Evolutionary conservation across 176 grass and related monocot genomes (phyloP), one percentile per base, ranked within the genome.

Genomic region (Secale cereale): DNA sequence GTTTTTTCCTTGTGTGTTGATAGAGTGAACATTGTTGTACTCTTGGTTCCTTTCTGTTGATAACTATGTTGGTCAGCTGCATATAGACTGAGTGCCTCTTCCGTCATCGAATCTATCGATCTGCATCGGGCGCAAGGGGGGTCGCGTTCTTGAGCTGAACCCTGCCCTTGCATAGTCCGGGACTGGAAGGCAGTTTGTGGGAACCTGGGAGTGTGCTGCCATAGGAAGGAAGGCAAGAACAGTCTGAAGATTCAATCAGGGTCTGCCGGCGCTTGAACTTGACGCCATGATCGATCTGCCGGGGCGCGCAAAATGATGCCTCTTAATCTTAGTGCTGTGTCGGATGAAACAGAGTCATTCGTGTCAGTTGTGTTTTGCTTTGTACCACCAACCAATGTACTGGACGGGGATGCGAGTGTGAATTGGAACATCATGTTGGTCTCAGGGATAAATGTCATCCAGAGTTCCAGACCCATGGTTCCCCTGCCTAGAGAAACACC

Each of bases 11-110:
- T 20, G 3, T 52, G 16, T 23, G 7, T 74, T 83, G 65, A 40
- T 65, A 83, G 65, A 28, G 52, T 52, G 65, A 73, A 72, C 31
- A 39, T 59, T 59, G 73, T 59, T 59, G 73, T 56, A 77, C 6
- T 40, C 50, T 64, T 90, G 54, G 14, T 33, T 32, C 16, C 78
- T 81, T 28, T 13, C 52, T 73, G 57, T 40, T 82, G 65, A 39
- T 19, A 76, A 28, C 19, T 76, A 30, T n/a, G 50, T 40, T 48
- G 79, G 59, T 0, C 9, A 11, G 29, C 19, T 7, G 4, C 39
- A 7, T 85, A 30, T 86, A 62, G n/a, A 6, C 20, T 26, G 8
- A 30, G 27, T 35, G 8, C 29, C n/a, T 88, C 45, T 73, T 22
- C 25, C 3, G 8, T 77, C 9, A 20, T 77, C 9, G 14, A 5